Evolutionary conservation across 345 rosid genomes (phyloP).

Genomic region (Acer campestre): DNA sequence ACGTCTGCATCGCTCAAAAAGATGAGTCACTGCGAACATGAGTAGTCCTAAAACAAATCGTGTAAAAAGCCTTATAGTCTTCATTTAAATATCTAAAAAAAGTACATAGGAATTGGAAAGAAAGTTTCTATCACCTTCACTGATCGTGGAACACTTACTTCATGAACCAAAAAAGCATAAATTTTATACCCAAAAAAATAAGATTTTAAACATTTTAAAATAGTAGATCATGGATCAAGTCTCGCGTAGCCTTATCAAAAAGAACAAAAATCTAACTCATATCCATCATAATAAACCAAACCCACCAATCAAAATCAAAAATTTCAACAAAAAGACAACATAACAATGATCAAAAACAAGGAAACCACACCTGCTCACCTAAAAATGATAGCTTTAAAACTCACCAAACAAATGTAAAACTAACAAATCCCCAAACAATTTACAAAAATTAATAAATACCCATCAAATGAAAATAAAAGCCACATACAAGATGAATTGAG

Average conservation of each 20-base stretch:
- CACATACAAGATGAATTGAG: not conserved
- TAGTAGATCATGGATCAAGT: constrained; percentile 21
- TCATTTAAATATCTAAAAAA: no score
- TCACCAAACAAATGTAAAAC: not conserved
- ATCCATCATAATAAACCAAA: constrained; percentile 15
- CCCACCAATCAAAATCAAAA: constrained; percentile 18
- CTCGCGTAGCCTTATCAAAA: constrained; percentile 29
- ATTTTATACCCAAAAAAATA: not conserved
- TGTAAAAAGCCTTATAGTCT: no score
- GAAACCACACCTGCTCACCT: constrained; percentile 12
- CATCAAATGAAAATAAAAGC: not conserved
- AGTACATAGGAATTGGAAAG: no score
- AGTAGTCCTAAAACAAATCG: no score
- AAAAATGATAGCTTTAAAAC: constrained; percentile 3
- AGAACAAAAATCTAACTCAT: constrained; percentile 10
- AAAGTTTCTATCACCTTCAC: no score
- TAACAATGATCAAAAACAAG: constrained; percentile 1
- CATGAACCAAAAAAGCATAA: not conserved
- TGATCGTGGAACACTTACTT: no score
- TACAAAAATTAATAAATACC: not conserved
- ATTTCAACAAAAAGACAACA: constrained; percentile 8
- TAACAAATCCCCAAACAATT: not conserved
- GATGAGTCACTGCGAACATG: no score
- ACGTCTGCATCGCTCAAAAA: no score
- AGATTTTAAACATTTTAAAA: not conserved